Percentiles rank a stretch among this genome's conserved stretches.
phyloP scores from a whole-genome alignment of 202 grass and related monocot genomes.

The Elaeis oleifera region DNA sequence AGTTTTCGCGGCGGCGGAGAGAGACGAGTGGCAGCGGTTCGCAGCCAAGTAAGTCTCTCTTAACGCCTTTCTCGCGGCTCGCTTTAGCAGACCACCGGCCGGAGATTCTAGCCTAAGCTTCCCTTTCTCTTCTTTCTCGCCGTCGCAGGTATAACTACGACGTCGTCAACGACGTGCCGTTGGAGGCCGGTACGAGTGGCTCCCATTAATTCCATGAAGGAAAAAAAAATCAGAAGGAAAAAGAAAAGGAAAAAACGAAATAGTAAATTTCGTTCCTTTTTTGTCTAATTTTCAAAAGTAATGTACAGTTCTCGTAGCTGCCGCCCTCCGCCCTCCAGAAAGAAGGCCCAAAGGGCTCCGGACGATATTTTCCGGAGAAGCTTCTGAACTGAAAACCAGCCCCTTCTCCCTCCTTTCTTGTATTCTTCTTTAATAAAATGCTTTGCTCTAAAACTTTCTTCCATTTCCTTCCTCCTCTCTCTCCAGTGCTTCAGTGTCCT shows the following conservation, averaged over 20 bases:
- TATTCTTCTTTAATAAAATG: too few relatives aligned
- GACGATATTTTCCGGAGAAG: too few relatives aligned
- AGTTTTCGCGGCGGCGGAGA: slow-evolving; percentile 50
- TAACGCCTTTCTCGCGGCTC: background rate
- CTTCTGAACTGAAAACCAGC: too few relatives aligned
- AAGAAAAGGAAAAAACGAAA: background rate
- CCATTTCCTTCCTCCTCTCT: too few relatives aligned
- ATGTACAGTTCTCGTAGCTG: background rate
- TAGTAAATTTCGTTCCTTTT: background rate
- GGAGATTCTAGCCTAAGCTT: slow-evolving; percentile 8
- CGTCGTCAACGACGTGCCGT: slow-evolving; percentile 37
- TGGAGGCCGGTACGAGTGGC: slow-evolving; percentile 53
- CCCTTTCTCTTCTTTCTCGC: background rate
- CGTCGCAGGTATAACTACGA: slow-evolving; percentile 60
- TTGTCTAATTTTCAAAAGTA: background rate
- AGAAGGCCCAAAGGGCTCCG: too few relatives aligned
- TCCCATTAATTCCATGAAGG: slow-evolving; percentile 17
- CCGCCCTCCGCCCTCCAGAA: background rate
- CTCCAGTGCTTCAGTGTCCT: too few relatives aligned
- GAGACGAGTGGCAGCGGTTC: slow-evolving; percentile 36
- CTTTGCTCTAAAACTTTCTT: too few relatives aligned
- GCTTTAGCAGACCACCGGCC: too few relatives aligned
- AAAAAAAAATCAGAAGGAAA: background rate
- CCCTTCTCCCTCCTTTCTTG: too few relatives aligned
- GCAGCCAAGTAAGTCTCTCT: slow-evolving; percentile 22